phyloP scores from a whole-genome alignment of 495 filamentous ascomycete genomes.

The Zalerion maritima region DNA sequence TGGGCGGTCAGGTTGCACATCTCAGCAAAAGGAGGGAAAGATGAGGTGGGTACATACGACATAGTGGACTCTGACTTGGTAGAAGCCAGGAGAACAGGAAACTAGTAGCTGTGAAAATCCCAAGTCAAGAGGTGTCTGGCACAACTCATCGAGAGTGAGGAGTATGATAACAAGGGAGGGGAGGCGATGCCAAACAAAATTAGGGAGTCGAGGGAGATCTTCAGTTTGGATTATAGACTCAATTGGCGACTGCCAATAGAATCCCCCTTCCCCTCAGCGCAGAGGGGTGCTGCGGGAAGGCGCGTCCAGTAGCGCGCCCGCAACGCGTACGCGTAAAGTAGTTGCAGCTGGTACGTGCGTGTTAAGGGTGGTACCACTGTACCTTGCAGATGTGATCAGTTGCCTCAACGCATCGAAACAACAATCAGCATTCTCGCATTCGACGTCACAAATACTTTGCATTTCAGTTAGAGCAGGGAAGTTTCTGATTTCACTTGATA shows the following conservation, averaged over 20 bases:
- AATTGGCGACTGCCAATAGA: constrained; percentile 6
- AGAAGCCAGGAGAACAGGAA: no score
- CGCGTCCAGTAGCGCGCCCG: no score
- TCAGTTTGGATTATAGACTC: constrained; percentile 3
- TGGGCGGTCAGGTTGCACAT: constrained; percentile 7
- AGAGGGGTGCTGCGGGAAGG: constrained; percentile 3
- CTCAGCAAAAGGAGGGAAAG: constrained; percentile 2
- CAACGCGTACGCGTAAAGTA: constrained; percentile 27
- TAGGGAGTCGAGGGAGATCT: not conserved
- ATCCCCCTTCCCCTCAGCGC: not conserved
- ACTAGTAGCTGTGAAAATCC: no score
- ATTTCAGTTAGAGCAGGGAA: constrained; percentile 4
- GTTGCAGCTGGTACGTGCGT: no score
- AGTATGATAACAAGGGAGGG: constrained; percentile 8
- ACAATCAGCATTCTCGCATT: no score
- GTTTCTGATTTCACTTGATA: constrained; percentile 11
- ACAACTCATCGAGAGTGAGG: constrained; percentile 2
- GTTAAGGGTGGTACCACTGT: no score
- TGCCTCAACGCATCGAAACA: no score
- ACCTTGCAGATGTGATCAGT: no score
- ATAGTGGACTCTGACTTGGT: not conserved
- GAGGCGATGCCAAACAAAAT: constrained; percentile 1
- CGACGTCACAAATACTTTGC: constrained; percentile 1
- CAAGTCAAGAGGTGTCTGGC: no score
- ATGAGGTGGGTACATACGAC: constrained; percentile 1